These are phyloP conservation scores for Iris macrosiphon DNA, from an alignment of 106 monocot genomes.

Conservation along the genomic window DNA sequence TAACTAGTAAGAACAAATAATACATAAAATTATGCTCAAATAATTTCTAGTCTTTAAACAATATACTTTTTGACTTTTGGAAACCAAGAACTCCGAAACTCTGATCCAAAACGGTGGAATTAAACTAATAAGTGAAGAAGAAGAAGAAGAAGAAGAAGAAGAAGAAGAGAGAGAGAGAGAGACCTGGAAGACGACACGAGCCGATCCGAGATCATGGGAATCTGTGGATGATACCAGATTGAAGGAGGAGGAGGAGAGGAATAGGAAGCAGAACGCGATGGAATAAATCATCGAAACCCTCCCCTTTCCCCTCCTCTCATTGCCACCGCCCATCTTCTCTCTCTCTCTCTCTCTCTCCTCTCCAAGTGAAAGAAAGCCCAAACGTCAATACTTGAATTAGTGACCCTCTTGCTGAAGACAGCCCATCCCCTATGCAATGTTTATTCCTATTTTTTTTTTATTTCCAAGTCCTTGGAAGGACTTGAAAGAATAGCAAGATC, in stretches of 20 bases:
- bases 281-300: not conserved
- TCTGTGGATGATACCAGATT: slow-evolving; percentile 8
- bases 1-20: not conserved
- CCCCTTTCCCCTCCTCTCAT: not conserved
- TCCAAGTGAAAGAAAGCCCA: too few relatives aligned
- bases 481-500: too few relatives aligned
- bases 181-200: slow-evolving; percentile 94
- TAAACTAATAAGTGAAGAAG: not conserved
- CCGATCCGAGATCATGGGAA: slow-evolving; percentile 59
- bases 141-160: not conserved
- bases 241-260: slow-evolving; percentile 13
- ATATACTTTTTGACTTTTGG: not conserved
- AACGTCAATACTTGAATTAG: too few relatives aligned
- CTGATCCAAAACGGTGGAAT: too few relatives aligned
- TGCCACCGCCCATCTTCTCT: slow-evolving; percentile 1
- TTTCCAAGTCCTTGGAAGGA: too few relatives aligned
- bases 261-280: slow-evolving; percentile 13
- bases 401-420: too few relatives aligned
- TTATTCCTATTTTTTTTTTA: too few relatives aligned
- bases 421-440: too few relatives aligned
- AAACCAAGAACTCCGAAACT: not conserved
- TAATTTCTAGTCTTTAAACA: not conserved
- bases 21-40: not conserved
- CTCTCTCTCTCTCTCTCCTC: not conserved
- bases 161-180: not conserved